Evolutionary conservation across 176 grass and related monocot genomes (phyloP).

Genomic region (Raddia guianensis): DNA sequence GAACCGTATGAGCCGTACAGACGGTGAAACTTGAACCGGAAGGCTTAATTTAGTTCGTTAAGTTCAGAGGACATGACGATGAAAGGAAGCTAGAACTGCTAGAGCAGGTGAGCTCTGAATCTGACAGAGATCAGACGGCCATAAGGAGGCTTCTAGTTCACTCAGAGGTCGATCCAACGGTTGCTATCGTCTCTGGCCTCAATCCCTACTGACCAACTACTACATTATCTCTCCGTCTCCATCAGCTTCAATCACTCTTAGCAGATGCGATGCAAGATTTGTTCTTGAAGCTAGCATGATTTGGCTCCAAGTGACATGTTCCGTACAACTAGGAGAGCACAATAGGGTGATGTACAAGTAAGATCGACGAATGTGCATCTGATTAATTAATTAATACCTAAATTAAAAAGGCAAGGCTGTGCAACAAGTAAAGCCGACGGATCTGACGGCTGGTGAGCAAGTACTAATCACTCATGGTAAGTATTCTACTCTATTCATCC

Average conservation of each 20-base stretch:
- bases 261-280: not conserved
- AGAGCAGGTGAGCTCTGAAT: not conserved
- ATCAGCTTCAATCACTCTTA: not conserved
- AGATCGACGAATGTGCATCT: not conserved
- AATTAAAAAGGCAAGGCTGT: not conserved
- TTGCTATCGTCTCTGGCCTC: too few species aligned
- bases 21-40: not conserved
- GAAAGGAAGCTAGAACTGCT: not conserved
- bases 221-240: not conserved
- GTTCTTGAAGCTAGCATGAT: not conserved
- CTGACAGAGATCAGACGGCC: slow-evolving; percentile 4
- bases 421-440: not conserved
- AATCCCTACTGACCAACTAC: not conserved
- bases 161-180: not conserved
- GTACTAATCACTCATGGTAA: not conserved
- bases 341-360: not conserved
- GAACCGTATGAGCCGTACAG: not conserved
- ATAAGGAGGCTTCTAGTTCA: not conserved
- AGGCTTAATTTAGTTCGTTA: not conserved
- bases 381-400: not conserved
- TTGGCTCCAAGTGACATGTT: not conserved
- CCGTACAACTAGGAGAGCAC: not conserved
- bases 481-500: not conserved
- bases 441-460: not conserved
- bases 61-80: not conserved